Evolutionary conservation across 352 stramenopile species (phyloP).

Genomic region (Pythium dissimile): DNA sequence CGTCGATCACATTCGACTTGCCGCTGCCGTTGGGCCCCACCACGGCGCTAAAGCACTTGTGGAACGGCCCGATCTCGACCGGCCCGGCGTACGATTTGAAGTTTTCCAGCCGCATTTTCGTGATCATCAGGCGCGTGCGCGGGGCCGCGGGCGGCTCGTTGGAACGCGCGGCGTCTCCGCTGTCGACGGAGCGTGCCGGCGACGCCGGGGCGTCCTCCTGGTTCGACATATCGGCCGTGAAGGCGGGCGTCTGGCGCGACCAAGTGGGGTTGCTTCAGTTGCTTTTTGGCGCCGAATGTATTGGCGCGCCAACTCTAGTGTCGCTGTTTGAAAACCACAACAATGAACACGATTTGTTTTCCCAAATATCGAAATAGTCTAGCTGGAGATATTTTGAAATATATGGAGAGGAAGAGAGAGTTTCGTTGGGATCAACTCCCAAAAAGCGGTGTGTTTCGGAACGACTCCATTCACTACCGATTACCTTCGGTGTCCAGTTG

Average conservation of each 20-base stretch:
- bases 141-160: constrained; percentile 10
- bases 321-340: constrained; percentile 13
- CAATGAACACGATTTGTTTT: not conserved
- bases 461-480: no score
- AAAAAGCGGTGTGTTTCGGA: no score
- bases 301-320: constrained; percentile 19
- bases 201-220: not conserved
- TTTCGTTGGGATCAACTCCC: not conserved
- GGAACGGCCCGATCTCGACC: constrained; percentile 97
- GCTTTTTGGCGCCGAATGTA: not conserved
- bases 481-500: not conserved
- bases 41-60: constrained; percentile 98
- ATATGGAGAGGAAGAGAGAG: not conserved
- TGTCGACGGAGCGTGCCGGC: not conserved
- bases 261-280: no score
- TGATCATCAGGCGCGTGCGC: constrained; percentile 93
- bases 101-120: constrained; percentile 98
- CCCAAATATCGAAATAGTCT: not conserved
- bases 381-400: not conserved
- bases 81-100: constrained; percentile 99
- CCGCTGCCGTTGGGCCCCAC: constrained; percentile 99
- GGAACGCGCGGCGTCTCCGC: not conserved
- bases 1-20: constrained; percentile 99
- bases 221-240: constrained; percentile 11
- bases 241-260: not conserved